Evolutionary conservation across 2,329 filamentous ascomycete species (phyloP), one percentile per base, ranked within the genome.

Genomic region (Clonostachys sp.): DNA sequence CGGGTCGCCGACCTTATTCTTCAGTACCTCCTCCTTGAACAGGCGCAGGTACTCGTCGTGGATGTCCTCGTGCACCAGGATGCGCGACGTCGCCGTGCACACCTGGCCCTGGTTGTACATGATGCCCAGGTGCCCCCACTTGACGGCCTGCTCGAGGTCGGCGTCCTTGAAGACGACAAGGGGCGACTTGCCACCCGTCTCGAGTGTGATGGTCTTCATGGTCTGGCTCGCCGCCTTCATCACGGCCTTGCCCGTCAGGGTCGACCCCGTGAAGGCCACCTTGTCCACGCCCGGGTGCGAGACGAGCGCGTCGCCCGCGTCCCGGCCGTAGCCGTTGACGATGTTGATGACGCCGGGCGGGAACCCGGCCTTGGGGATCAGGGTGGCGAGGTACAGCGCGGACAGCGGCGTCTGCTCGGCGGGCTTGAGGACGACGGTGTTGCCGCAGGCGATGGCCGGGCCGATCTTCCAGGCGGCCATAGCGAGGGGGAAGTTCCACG

Each of bases 391-490:
- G 47, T 82, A 77, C 6, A 83, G 63, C 59, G 77, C 76, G 49
- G 73, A 78, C 41, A 83, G 67, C 8, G 80, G 80, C 5, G 80
- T 83, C 65, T 83, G 78, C 60, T 83, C 80, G 14, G 80, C 77
- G 14, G 78, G 71, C 66, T 84, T 84, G 42, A 83, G 64, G 34
- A 84, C 70, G 34, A 83, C 67, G 3, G 77, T 78, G 62, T 83
- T 83, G 48, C 80, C 80, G 49, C 76, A 75, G 33, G 79, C 77
- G 42, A 83, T 58, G 7, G 80, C 80, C 34, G 86, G 86, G 17
- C 83, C 86, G 13, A 89, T 73, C 59, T 89, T 89, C 84, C 84
- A 88, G 1, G 80, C 77, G 14, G 83, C 83, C 82, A 88, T 89
- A 5, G 74, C 72, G 2, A 88, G 68, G 5, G 84, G 84, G 55